These are phyloP conservation scores for Scleroderma citrinum DNA, from an alignment of 768 basidiomycete species.

Conservation along the genomic window DNA sequence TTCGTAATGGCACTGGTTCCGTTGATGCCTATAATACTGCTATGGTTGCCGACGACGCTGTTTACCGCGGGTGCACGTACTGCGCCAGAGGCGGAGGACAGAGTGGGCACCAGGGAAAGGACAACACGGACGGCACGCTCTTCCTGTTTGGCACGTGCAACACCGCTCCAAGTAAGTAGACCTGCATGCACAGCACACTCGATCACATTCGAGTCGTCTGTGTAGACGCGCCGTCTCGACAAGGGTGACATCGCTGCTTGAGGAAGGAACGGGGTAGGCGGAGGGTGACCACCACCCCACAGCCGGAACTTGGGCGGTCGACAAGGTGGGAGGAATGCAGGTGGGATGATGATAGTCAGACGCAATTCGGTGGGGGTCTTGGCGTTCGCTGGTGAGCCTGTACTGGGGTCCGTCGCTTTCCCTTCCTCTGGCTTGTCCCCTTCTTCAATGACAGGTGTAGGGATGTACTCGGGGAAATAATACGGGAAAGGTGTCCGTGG, in stretches of 20 bases:
- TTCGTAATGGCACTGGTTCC: constrained; percentile 10
- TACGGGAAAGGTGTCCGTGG: constrained; percentile 29
- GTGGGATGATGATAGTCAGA: constrained; percentile 54
- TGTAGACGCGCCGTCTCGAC: constrained; percentile 56
- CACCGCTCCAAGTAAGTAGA: constrained; percentile 37
- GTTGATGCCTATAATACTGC: constrained; percentile 14
- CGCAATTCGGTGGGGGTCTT: constrained; percentile 25
- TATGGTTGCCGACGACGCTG: constrained; percentile 13
- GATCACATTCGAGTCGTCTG: constrained; percentile 72
- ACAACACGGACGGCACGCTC: constrained; percentile 37
- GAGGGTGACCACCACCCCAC: constrained; percentile 61
- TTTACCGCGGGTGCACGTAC: constrained; percentile 25
- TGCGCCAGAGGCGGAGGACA: constrained; percentile 40
- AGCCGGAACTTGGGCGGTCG: constrained; percentile 52
- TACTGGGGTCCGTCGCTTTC: constrained; percentile 21
- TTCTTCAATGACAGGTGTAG: constrained; percentile 20
- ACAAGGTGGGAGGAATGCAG: constrained; percentile 48
- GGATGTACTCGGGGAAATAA: constrained; percentile 30
- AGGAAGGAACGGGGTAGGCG: constrained; percentile 33
- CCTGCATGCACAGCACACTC: constrained; percentile 67
- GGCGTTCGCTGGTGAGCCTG: constrained; percentile 20
- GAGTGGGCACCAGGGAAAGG: constrained; percentile 34
- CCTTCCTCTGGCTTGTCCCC: constrained; percentile 18
- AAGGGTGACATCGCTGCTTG: constrained; percentile 19
- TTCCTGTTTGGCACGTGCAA: constrained; percentile 32